Conservation (phyloP, 2,329 filamentous ascomycete species). For the Cryphonectria nitschkei region DNA sequence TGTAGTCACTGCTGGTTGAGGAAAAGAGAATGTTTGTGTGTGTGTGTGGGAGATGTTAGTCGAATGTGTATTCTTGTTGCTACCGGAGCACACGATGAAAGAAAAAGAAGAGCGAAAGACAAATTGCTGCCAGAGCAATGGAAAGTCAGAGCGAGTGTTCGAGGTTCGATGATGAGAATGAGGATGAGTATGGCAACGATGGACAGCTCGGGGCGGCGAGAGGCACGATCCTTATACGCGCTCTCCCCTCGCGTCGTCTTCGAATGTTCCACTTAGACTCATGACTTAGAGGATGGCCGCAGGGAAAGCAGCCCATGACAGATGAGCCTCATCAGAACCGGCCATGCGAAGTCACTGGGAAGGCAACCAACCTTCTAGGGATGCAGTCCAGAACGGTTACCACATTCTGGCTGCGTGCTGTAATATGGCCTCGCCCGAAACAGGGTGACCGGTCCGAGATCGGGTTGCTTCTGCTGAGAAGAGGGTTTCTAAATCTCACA, state of each 20-base stretch:
- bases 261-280: background rate
- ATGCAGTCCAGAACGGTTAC: background rate
- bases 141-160: background rate
- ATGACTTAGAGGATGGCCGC: background rate
- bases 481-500: background rate
- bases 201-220: too few species aligned
- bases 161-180: background rate
- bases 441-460: background rate
- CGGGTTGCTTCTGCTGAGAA: background rate
- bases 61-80: background rate
- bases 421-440: background rate
- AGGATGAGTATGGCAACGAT: background rate
- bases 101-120: background rate
- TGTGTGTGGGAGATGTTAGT: background rate
- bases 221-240: background rate
- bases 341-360: background rate
- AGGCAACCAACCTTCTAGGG: too few species aligned
- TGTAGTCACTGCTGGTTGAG: background rate
- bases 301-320: background rate
- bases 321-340: background rate
- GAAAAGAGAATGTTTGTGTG: background rate
- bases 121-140: background rate
- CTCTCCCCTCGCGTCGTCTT: background rate
- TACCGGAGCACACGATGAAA: background rate
- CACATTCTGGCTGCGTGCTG: background rate